Percentiles rank a stretch among this genome's conserved stretches.
Conservation (phyloP, 768 basidiomycete species). For the Solioccasus polychromus region DNA sequence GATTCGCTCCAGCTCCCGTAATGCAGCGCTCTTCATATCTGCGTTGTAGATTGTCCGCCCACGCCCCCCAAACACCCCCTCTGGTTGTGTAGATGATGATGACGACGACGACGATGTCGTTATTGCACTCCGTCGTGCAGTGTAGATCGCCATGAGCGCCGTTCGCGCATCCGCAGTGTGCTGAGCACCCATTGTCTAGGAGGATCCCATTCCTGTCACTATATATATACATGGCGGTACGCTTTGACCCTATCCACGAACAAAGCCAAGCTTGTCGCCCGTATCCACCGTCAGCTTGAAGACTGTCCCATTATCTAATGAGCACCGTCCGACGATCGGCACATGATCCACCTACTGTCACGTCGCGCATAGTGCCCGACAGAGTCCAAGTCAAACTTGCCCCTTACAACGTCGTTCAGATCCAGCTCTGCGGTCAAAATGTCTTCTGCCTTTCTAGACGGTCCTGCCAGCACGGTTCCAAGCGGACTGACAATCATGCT, state of each 20-base stretch:
- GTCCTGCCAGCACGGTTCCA: constrained; percentile 58
- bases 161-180: constrained; percentile 35
- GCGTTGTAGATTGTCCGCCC: constrained; percentile 33
- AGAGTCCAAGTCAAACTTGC: constrained; percentile 61
- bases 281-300: constrained; percentile 23
- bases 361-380: constrained; percentile 61
- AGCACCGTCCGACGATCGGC: constrained; percentile 2
- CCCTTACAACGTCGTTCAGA: constrained; percentile 52
- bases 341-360: constrained; percentile 41
- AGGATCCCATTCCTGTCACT: constrained; percentile 1
- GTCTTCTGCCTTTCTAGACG: constrained; percentile 50
- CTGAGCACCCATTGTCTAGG: neutral
- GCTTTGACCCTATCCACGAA: constrained; percentile 18
- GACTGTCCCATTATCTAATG: constrained; percentile 17
- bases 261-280: too few relatives aligned
- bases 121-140: constrained; percentile 18
- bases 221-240: constrained; percentile 23
- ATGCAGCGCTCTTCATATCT: neutral
- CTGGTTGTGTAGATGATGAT: too few relatives aligned
- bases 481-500: constrained; percentile 59
- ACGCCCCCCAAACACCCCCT: constrained; percentile 14
- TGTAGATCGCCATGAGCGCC: constrained; percentile 30
- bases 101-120: neutral
- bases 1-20: constrained; percentile 15
- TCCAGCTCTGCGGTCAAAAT: constrained; percentile 57